phyloP scores from a whole-genome alignment of 164 flowering plant genomes.

The Saururus chinensis region DNA sequence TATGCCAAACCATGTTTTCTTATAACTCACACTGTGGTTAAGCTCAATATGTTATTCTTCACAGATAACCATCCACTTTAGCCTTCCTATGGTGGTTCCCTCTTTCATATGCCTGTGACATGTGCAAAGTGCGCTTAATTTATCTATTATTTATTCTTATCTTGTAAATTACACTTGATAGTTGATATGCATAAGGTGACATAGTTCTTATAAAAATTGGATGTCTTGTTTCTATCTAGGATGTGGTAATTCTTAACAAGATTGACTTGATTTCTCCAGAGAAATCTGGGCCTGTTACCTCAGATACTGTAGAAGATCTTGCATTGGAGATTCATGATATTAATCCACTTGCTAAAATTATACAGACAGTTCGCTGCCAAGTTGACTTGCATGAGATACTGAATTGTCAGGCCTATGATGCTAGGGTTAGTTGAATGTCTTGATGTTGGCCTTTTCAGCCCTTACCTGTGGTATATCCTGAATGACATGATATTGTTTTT shows the following conservation, averaged over 20 bases:
- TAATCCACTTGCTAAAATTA: constrained; percentile 68
- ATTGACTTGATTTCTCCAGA: constrained; percentile 74
- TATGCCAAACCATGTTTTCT: too few relatives aligned
- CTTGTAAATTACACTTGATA: background rate
- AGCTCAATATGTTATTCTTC: too few relatives aligned
- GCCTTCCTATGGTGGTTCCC: too few relatives aligned
- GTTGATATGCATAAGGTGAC: background rate
- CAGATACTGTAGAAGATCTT: constrained; percentile 39
- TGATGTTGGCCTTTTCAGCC: background rate
- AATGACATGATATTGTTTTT: background rate
- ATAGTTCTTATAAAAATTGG: background rate
- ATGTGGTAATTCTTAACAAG: constrained; percentile 88
- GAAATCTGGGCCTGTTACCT: constrained; percentile 17
- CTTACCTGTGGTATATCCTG: background rate
- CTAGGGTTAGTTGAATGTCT: constrained; percentile 36
- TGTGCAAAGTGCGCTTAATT: background rate
- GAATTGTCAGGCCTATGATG: constrained; percentile 70
- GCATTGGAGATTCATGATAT: constrained; percentile 68
- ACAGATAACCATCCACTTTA: too few relatives aligned
- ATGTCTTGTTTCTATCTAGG: constrained; percentile 34
- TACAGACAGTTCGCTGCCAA: constrained; percentile 71
- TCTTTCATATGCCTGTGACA: too few relatives aligned
- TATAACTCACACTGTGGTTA: too few relatives aligned
- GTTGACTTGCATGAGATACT: constrained; percentile 75
- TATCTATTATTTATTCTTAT: too few relatives aligned